Conservation (phyloP, 345 rosid species). For the Adansonia digitata region DNA sequence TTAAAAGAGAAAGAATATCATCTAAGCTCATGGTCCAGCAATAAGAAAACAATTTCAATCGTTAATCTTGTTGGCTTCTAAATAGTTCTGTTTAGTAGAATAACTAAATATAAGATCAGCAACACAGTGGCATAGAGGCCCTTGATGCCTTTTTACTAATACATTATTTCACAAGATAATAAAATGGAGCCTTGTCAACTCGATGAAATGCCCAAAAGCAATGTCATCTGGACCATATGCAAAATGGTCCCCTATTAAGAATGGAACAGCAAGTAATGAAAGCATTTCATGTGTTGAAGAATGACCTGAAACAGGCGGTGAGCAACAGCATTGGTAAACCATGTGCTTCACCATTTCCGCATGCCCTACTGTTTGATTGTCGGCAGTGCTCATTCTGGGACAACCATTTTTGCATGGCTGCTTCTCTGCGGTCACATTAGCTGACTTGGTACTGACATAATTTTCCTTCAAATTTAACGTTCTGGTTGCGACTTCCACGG, state of each 20-base stretch:
- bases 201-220: not conserved
- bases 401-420: not conserved
- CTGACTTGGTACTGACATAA: not conserved
- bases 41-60: not conserved
- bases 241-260: too few relatives aligned
- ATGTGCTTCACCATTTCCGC: constrained; percentile 4
- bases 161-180: not conserved
- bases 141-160: not conserved
- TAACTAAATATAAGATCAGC: too few relatives aligned
- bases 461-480: not conserved
- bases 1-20: not conserved
- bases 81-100: too few relatives aligned
- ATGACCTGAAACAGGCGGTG: not conserved
- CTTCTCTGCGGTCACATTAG: not conserved
- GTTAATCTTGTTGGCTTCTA: too few relatives aligned
- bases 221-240: too few relatives aligned
- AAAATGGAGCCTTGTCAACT: not conserved
- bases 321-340: not conserved
- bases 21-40: not conserved
- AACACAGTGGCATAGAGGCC: not conserved
- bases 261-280: not conserved
- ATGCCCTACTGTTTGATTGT: not conserved
- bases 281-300: not conserved
- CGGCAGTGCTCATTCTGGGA: not conserved
- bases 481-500: not conserved